phyloP scores from a whole-genome alignment of 495 filamentous ascomycete species.

The Beverwykella pulmonaria region DNA sequence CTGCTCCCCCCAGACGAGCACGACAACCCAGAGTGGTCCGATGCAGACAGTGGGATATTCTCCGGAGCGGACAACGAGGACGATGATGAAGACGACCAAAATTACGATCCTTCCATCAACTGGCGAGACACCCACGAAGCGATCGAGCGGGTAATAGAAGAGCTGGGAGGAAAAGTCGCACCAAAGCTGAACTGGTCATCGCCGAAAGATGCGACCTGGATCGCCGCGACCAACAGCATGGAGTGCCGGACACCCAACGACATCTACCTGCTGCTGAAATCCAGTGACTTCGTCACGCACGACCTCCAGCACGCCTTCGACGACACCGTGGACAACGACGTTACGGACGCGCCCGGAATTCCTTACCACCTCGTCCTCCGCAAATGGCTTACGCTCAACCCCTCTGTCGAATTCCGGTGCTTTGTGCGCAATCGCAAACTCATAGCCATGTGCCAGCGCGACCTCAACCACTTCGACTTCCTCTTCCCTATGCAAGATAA shows the following conservation, averaged over 20 bases:
- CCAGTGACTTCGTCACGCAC: constrained; percentile 88
- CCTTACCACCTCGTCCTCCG: constrained; percentile 76
- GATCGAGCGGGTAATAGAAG: constrained; percentile 73
- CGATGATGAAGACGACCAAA: constrained; percentile 50
- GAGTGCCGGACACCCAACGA: constrained; percentile 87
- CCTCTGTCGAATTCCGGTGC: constrained; percentile 89
- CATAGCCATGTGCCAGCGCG: constrained; percentile 84
- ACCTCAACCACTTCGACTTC: constrained; percentile 88
- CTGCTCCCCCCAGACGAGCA: constrained; percentile 67
- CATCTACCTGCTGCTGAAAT: constrained; percentile 90
- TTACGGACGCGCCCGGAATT: constrained; percentile 32
- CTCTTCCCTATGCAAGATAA: constrained; percentile 65
- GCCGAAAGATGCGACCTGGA: constrained; percentile 97
- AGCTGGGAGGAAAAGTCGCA: constrained; percentile 77
- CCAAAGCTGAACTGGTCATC: constrained; percentile 98
- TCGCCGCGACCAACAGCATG: constrained; percentile 83
- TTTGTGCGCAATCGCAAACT: constrained; percentile 82
- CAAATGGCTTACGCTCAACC: constrained; percentile 83
- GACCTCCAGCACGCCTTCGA: constrained; percentile 93
- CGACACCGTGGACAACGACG: constrained; percentile 59
- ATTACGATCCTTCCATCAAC: constrained; percentile 58
- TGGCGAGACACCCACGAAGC: constrained; percentile 74
- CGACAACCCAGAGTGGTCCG: constrained; percentile 47
- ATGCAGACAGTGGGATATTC: constrained; percentile 49
- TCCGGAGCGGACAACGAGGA: constrained; percentile 50